A percentile compares a stretch with the other conserved stretches of the same genome.
Conservation (phyloP, 169 alveolate species). For the Amoebophrya sp. region DNA sequence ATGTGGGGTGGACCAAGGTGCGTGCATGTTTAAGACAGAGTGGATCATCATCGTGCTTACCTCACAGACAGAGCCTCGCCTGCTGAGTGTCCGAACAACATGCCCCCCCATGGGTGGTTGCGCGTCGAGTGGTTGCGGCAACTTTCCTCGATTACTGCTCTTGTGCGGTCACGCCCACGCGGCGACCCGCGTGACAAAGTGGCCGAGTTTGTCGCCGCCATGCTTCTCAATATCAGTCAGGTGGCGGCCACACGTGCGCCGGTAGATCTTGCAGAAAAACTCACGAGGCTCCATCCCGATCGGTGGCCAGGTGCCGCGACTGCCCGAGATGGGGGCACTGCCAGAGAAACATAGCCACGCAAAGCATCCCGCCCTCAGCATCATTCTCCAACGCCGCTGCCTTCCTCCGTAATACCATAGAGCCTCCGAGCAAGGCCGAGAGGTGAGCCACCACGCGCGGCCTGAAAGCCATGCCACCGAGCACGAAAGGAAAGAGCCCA, state of each 20-base stretch:
- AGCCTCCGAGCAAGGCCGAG: too few relatives aligned
- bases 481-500: too few relatives aligned
- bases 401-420: too few relatives aligned
- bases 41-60: too few relatives aligned
- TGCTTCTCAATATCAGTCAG: not conserved
- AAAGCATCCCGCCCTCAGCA: too few relatives aligned
- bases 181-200: not conserved
- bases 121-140: not conserved
- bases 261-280: not conserved
- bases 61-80: not conserved
- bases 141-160: not conserved
- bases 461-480: too few relatives aligned
- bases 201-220: not conserved
- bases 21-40: too few relatives aligned
- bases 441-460: too few relatives aligned
- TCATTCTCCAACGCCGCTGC: too few relatives aligned
- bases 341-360: too few relatives aligned
- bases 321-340: conserved; percentile 1
- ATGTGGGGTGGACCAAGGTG: too few relatives aligned
- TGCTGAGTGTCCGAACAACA: not conserved
- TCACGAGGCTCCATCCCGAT: not conserved
- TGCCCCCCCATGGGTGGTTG: not conserved
- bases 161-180: too few relatives aligned
- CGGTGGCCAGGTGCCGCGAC: conserved; percentile 15
- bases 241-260: not conserved